Conservation (phyloP, 169 alveolate species). For the Cyclospora cayetanensis region DNA sequence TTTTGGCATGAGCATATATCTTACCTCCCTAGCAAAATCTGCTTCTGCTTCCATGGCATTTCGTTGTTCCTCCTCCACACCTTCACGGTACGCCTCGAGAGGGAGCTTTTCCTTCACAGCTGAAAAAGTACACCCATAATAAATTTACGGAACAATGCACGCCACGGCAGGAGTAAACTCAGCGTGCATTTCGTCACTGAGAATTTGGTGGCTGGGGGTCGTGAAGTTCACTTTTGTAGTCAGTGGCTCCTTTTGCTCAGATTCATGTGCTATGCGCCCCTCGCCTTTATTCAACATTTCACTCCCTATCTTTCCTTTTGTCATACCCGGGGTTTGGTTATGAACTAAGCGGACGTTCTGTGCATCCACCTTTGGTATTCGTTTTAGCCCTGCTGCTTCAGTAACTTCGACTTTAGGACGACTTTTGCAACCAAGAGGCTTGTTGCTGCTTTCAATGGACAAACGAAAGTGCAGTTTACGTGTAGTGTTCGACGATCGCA, state of each 20-base stretch:
- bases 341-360: neutral
- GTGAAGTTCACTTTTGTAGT: no score
- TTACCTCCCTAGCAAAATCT: neutral
- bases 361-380: neutral
- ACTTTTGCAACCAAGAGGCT: neutral
- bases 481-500: neutral
- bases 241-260: no score
- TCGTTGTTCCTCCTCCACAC: neutral
- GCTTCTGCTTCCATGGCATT: neutral
- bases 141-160: no score
- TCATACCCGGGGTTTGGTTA: neutral
- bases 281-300: no score
- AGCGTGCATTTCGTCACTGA: no score
- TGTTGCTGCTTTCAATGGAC: no score
- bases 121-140: no score
- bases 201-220: no score
- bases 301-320: no score
- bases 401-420: neutral
- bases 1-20: no score
- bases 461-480: neutral
- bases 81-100: neutral
- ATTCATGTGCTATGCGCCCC: no score
- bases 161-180: no score
- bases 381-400: neutral
- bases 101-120: neutral